These are phyloP conservation scores for Suhomyces canberraensis DNA, from an alignment of 805 yeast species.

Conservation along the genomic window DNA sequence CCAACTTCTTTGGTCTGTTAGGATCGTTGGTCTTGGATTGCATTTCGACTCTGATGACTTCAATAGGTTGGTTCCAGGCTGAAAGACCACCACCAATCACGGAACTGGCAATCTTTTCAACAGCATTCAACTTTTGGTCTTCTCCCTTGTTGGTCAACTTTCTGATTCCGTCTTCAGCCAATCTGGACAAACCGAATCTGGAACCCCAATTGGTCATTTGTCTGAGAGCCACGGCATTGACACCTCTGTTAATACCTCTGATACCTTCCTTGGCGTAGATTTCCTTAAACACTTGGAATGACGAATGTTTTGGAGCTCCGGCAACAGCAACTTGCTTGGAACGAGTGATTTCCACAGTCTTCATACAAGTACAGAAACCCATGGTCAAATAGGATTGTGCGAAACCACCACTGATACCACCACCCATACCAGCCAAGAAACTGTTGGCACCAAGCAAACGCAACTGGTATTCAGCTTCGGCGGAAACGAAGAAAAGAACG, in stretches of 20 bases:
- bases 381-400: conserved; percentile 95
- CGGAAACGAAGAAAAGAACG: conserved; percentile 83
- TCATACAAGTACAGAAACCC: conserved; percentile 99
- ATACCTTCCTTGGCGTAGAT: conserved; percentile 86
- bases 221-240: conserved; percentile 97
- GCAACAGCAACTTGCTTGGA: conserved; percentile 62
- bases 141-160: conserved; percentile 54
- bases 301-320: conserved; percentile 65
- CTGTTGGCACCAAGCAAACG: conserved; percentile 58
- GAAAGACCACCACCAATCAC: conserved; percentile 95
- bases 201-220: conserved; percentile 99
- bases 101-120: conserved; percentile 81
- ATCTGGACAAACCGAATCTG: conserved; percentile 86
- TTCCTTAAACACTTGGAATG: conserved; percentile 82
- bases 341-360: conserved; percentile 96
- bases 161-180: conserved; percentile 84
- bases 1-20: conserved; percentile 88
- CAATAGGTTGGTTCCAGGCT: conserved; percentile 99
- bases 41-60: conserved; percentile 97
- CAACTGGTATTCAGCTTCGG: conserved; percentile 84
- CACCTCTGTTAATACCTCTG: conserved; percentile 94
- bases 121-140: conserved; percentile 60
- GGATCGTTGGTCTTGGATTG: conserved; percentile 94
- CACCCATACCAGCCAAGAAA: conserved; percentile 86
- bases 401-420: conserved; percentile 94